Evolutionary conservation across 2,329 filamentous ascomycete species (phyloP).

Genomic region (Lachnellula hyalina): DNA sequence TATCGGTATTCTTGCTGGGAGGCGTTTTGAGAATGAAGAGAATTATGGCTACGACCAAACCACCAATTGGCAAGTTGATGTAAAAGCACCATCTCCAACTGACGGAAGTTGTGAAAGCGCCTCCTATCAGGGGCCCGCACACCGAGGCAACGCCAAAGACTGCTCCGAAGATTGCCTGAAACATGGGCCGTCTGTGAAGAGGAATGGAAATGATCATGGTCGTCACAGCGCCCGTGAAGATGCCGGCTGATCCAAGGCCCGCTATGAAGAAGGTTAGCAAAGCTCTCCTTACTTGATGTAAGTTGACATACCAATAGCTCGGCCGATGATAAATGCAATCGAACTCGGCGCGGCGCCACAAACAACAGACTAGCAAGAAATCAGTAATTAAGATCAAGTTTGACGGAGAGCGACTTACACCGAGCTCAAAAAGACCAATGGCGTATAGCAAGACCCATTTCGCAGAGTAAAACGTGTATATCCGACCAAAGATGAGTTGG

Average conservation of each 20-base stretch:
- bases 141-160: constrained; percentile 30
- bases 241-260: constrained; percentile 24
- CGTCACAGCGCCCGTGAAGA: constrained; percentile 28
- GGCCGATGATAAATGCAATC: constrained; percentile 32
- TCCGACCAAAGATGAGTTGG: constrained; percentile 27
- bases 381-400: not conserved
- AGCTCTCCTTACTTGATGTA: not conserved
- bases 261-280: constrained; percentile 10
- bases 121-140: constrained; percentile 35
- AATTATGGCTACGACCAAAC: constrained; percentile 14
- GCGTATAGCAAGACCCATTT: constrained; percentile 28
- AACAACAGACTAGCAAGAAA: constrained; percentile 26
- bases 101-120: constrained; percentile 35
- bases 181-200: constrained; percentile 26
- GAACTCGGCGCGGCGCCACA: constrained; percentile 33
- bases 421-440: constrained; percentile 33
- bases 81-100: constrained; percentile 33
- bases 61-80: constrained; percentile 36
- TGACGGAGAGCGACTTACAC: constrained; percentile 16
- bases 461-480: constrained; percentile 30
- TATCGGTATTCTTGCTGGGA: constrained; percentile 13
- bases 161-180: constrained; percentile 27
- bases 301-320: constrained; percentile 27
- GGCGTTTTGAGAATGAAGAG: constrained; percentile 14
- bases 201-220: constrained; percentile 28